phyloP scores from a whole-genome alignment of 768 basidiomycete genomes.

The Kwoniella sp. region DNA sequence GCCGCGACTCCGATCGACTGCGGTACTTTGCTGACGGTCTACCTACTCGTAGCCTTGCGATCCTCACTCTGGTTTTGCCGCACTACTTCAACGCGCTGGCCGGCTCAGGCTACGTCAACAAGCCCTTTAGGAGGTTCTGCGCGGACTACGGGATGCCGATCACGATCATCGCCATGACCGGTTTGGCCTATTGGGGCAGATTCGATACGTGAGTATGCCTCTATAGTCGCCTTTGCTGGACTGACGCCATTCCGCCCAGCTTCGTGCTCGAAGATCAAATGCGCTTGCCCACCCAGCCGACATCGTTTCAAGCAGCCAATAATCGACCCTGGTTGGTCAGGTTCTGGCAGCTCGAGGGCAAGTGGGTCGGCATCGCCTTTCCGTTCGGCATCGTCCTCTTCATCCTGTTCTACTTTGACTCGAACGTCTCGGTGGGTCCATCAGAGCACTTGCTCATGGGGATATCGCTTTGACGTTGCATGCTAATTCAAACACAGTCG shows the following conservation, averaged over 20 bases:
- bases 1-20: not conserved
- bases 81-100: slow-evolving; percentile 70
- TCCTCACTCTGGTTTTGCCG: slow-evolving; percentile 69
- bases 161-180: slow-evolving; percentile 69
- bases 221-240: not conserved
- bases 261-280: slow-evolving; percentile 50
- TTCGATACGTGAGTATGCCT: slow-evolving; percentile 54
- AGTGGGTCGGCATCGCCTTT: slow-evolving; percentile 83
- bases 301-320: slow-evolving; percentile 63
- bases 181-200: slow-evolving; percentile 79
- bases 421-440: slow-evolving; percentile 75
- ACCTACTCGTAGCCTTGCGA: slow-evolving; percentile 67
- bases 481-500: slow-evolving; percentile 55
- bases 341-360: slow-evolving; percentile 82
- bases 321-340: slow-evolving; percentile 75
- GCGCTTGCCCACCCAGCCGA: slow-evolving; percentile 65
- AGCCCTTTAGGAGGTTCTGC: slow-evolving; percentile 67
- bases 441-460: not conserved
- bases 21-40: slow-evolving; percentile 46
- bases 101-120: slow-evolving; percentile 64
- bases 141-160: slow-evolving; percentile 91
- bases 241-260: slow-evolving; percentile 32
- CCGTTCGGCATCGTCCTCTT: slow-evolving; percentile 86
- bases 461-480: not conserved
- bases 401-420: slow-evolving; percentile 91